Evolutionary conservation across 176 grass and related monocot genomes (phyloP).

Genomic region (Ensete glaucum): DNA sequence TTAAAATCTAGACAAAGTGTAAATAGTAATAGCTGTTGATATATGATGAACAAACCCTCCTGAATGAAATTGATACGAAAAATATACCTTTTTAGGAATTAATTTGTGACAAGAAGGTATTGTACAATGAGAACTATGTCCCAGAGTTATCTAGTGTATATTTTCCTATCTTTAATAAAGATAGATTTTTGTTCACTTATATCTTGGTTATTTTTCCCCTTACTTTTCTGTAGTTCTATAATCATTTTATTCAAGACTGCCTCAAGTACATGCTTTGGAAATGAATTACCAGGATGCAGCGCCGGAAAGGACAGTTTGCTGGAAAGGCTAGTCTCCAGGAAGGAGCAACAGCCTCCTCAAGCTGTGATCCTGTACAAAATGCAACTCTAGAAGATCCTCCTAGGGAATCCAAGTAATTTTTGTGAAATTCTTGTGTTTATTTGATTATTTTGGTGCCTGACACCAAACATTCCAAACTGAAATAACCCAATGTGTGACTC

Average conservation of each 20-base stretch:
- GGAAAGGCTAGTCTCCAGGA: slow-evolving; percentile 47
- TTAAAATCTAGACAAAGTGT: too few species aligned
- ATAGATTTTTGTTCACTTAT: not conserved
- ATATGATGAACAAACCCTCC: too few species aligned
- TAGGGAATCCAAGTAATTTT: slow-evolving; percentile 52
- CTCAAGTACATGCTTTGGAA: slow-evolving; percentile 15
- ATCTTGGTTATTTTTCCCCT: not conserved
- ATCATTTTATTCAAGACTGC: not conserved
- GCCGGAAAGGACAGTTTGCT: slow-evolving; percentile 75
- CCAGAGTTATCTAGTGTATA: too few species aligned
- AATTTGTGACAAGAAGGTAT: too few species aligned
- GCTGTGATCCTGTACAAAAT: slow-evolving; percentile 28
- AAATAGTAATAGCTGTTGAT: too few species aligned
- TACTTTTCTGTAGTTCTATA: too few species aligned
- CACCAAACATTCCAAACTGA: not conserved
- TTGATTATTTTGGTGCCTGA: not conserved
- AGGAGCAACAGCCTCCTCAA: slow-evolving; percentile 36
- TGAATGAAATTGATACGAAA: too few species aligned
- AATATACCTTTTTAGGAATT: too few species aligned
- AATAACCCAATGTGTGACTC: not conserved
- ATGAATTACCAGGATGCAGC: slow-evolving; percentile 65
- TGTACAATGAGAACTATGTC: too few species aligned
- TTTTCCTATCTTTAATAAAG: too few species aligned
- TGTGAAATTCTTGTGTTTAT: slow-evolving; percentile 6
- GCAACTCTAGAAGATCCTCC: slow-evolving; percentile 5